phyloP scores from a whole-genome alignment of 495 filamentous ascomycete genomes.

The Penicillium egyptiacum region DNA sequence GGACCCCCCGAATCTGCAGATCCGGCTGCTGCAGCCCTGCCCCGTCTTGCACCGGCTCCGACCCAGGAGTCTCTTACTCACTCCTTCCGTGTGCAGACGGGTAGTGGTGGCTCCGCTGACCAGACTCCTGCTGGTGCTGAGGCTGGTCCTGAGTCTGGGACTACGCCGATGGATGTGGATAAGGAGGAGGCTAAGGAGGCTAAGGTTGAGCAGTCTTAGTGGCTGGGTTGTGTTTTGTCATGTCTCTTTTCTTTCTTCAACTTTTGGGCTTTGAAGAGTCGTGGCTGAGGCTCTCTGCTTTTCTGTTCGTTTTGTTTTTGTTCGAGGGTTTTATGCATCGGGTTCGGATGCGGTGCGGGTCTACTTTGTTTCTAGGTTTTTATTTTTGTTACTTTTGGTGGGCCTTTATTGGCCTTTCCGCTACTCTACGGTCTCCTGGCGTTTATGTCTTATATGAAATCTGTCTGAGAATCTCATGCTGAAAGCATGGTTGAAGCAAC shows the following conservation, averaged over 20 bases:
- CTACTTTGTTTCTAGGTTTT: constrained; percentile 19
- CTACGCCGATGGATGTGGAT: constrained; percentile 48
- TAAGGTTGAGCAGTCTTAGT: constrained; percentile 14
- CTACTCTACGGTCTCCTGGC: constrained; percentile 10
- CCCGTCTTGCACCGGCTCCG: constrained; percentile 42
- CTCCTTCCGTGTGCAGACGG: constrained; percentile 42
- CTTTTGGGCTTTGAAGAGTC: background rate
- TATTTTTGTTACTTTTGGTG: background rate
- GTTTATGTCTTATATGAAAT: constrained; percentile 3
- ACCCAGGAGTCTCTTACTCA: constrained; percentile 45
- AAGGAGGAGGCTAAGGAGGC: constrained; percentile 35
- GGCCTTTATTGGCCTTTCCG: constrained; percentile 10
- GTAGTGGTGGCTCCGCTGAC: constrained; percentile 32
- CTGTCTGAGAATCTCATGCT: constrained; percentile 1
- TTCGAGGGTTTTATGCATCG: constrained; percentile 6
- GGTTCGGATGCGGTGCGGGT: constrained; percentile 9
- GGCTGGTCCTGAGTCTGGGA: constrained; percentile 26
- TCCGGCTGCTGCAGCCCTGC: constrained; percentile 24
- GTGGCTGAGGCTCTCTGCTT: background rate
- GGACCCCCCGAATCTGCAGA: constrained; percentile 17
- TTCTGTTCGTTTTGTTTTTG: background rate
- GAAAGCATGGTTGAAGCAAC: constrained; percentile 7
- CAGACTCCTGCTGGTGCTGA: constrained; percentile 28
- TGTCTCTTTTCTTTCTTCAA: constrained; percentile 11
- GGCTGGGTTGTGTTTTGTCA: background rate